These are phyloP conservation scores for Paxillus ammoniavirescens DNA, from an alignment of 768 basidiomycete species.

Conservation along the genomic window DNA sequence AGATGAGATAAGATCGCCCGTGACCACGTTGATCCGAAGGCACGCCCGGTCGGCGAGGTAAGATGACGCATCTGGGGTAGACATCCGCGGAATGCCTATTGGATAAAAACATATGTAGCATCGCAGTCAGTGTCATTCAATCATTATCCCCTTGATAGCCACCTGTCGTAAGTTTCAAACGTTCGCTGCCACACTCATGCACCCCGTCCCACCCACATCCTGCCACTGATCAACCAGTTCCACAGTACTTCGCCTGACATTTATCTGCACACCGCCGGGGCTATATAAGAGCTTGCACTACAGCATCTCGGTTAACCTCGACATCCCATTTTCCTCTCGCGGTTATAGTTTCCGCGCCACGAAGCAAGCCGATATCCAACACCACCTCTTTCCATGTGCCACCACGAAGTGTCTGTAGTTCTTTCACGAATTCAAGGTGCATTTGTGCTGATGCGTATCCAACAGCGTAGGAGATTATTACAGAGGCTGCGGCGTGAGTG, in stretches of 20 bases:
- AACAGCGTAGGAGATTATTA: conserved; percentile 36
- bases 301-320: neutral
- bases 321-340: neutral
- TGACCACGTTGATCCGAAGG: conserved; percentile 26
- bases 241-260: conserved; percentile 11
- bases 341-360: neutral
- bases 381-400: conserved; percentile 26
- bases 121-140: neutral
- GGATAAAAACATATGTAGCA: neutral
- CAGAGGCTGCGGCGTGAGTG: conserved; percentile 35
- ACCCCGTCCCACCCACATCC: conserved; percentile 2
- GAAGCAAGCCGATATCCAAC: neutral
- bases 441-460: conserved; percentile 1
- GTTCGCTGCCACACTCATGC: neutral
- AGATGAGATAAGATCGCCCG: conserved; percentile 24
- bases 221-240: neutral
- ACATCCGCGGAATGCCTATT: conserved; percentile 1
- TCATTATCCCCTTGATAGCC: neutral
- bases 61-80: conserved; percentile 32
- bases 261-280: neutral
- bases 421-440: neutral
- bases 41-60: conserved; percentile 4
- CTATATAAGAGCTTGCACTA: conserved; percentile 2
- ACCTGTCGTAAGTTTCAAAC: neutral
- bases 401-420: conserved; percentile 34